A percentile compares a stretch with the other conserved stretches of the same genome.
Evolutionary conservation across 805 yeast genomes (phyloP).

Genomic region (Saturnispora besseyi): DNA sequence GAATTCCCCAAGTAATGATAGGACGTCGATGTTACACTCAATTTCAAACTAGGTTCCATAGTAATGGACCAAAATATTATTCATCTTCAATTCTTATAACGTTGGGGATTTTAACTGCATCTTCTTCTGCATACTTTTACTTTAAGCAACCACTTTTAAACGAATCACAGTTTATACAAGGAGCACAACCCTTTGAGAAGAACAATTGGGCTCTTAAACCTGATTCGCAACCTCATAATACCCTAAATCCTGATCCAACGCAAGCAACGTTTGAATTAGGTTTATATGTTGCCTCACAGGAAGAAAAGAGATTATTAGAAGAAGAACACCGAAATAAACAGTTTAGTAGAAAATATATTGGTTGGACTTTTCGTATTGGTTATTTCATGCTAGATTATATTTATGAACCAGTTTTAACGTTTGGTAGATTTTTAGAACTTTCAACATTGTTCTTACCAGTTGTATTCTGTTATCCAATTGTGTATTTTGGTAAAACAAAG

Average conservation of each 20-base stretch:
- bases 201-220: constrained; percentile 10
- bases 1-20: neutral
- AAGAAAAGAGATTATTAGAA: constrained; percentile 38
- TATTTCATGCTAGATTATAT: constrained; percentile 45
- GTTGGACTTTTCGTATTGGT: constrained; percentile 32
- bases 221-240: constrained; percentile 22
- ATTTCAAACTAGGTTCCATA: neutral
- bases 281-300: constrained; percentile 49
- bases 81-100: neutral
- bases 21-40: neutral
- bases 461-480: constrained; percentile 52
- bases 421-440: constrained; percentile 62
- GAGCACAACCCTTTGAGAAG: constrained; percentile 10
- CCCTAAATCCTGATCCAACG: constrained; percentile 34
- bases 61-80: neutral
- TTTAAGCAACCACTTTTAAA: neutral
- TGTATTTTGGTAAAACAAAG: constrained; percentile 40
- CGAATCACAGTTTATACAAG: constrained; percentile 6
- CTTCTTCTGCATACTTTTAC: constrained; percentile 1
- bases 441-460: constrained; percentile 63
- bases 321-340: constrained; percentile 26
- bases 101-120: neutral
- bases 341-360: constrained; percentile 13
- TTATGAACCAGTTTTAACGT: constrained; percentile 60
- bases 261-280: constrained; percentile 69